These are phyloP conservation scores for Dendrostoma leiphaemia DNA, from an alignment of 2,329 filamentous ascomycete genomes.

Conservation along the genomic window DNA sequence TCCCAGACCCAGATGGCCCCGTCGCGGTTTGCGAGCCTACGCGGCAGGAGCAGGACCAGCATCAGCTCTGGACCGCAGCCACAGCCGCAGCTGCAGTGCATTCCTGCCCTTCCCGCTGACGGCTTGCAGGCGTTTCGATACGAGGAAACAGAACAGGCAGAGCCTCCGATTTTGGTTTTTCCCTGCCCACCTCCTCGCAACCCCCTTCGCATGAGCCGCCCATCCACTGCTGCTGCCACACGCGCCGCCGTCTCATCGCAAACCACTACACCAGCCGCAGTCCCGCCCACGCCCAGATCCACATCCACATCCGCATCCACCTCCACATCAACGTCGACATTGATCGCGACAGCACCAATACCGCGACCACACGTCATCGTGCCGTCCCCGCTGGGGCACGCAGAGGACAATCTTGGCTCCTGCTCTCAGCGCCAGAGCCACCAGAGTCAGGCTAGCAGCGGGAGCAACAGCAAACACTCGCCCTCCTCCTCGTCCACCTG, in stretches of 20 bases:
- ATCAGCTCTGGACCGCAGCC: not conserved
- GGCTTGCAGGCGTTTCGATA: slow-evolving; percentile 55
- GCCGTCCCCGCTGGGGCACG: too few relatives aligned
- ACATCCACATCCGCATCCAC: slow-evolving; percentile 23
- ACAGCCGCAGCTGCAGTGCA: not conserved
- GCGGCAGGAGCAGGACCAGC: slow-evolving; percentile 25
- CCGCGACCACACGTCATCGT: slow-evolving; percentile 28
- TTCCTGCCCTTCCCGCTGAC: slow-evolving; percentile 27
- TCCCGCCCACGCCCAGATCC: slow-evolving; percentile 13
- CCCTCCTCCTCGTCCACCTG: slow-evolving; percentile 27
- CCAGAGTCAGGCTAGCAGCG: slow-evolving; percentile 20
- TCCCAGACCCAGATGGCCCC: slow-evolving; percentile 38
- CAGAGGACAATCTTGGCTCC: too few relatives aligned
- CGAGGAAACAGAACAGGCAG: slow-evolving; percentile 57
- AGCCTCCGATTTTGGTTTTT: slow-evolving; percentile 59
- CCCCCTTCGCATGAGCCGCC: slow-evolving; percentile 32
- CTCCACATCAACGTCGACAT: slow-evolving; percentile 25
- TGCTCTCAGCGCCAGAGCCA: slow-evolving; percentile 1
- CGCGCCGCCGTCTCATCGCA: slow-evolving; percentile 11
- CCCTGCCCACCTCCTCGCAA: slow-evolving; percentile 45
- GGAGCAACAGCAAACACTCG: not conserved
- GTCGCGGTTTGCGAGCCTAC: slow-evolving; percentile 41
- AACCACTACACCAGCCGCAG: not conserved
- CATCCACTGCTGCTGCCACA: slow-evolving; percentile 18
- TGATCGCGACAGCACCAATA: slow-evolving; percentile 16